Conservation (phyloP, 1,284 basidiomycete genomes). For the Schizopora paradoxa region DNA sequence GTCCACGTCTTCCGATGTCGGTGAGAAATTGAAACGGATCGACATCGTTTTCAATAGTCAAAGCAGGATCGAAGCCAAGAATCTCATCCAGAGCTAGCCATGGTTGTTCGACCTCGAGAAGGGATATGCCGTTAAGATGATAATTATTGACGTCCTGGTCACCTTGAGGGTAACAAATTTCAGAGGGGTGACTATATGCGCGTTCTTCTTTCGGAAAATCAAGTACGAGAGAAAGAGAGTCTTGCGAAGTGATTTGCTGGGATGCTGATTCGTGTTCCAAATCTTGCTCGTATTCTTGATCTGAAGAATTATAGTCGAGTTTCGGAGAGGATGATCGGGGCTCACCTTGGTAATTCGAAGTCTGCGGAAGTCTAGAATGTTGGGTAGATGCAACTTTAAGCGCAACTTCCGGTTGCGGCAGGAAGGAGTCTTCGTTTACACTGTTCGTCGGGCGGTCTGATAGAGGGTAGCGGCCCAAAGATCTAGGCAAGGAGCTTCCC, state of each 20-base stretch:
- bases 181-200: not conserved
- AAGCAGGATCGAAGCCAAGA: constrained; percentile 15
- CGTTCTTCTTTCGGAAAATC: not conserved
- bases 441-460: too few species aligned
- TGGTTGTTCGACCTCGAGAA: constrained; percentile 16
- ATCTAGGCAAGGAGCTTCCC: too few species aligned
- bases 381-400: too few species aligned
- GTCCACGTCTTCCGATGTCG: too few species aligned
- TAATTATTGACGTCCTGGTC: not conserved
- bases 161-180: not conserved
- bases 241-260: too few species aligned
- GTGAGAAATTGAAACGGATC: not conserved
- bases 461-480: too few species aligned
- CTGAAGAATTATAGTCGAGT: not conserved
- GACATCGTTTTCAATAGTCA: constrained; percentile 2
- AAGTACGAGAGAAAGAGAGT: too few species aligned
- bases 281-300: not conserved
- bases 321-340: not conserved
- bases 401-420: too few species aligned
- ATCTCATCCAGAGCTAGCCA: constrained; percentile 21
- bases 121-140: not conserved
- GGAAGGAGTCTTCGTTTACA: too few species aligned
- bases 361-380: too few species aligned
- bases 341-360: too few species aligned
- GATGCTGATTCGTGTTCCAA: not conserved